Evolutionary conservation across 768 basidiomycete species (phyloP).

Genomic region (Hygrophorus pudorinus): DNA sequence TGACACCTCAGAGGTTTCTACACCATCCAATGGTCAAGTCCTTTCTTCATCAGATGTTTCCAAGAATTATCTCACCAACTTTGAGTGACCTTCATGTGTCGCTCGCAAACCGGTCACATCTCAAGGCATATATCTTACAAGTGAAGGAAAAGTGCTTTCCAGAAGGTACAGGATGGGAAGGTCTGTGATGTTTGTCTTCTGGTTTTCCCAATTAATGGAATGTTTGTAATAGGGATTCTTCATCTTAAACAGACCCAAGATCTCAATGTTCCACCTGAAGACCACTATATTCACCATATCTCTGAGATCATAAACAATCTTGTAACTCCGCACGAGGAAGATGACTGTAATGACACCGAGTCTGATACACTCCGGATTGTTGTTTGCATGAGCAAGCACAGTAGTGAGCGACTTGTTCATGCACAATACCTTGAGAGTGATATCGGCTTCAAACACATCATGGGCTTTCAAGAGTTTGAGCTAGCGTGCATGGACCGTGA

Average conservation of each 20-base stretch:
- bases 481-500: conserved; percentile 12
- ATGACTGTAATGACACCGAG: conserved; percentile 7
- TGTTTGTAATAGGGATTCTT: conserved; percentile 5
- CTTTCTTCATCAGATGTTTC: conserved; percentile 7
- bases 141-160: conserved; percentile 10
- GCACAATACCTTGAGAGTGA: conserved; percentile 17
- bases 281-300: no score
- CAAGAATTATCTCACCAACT: no score
- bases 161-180: conserved; percentile 15
- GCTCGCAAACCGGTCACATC: conserved; percentile 15
- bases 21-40: conserved; percentile 13
- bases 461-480: conserved; percentile 20
- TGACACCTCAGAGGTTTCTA: conserved; percentile 15
- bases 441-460: conserved; percentile 17
- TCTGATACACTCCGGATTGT: conserved; percentile 7
- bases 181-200: no score
- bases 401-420: conserved; percentile 10
- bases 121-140: conserved; percentile 13
- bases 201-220: background rate
- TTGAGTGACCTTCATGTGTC: no score
- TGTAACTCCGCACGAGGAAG: conserved; percentile 6
- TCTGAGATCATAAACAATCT: background rate
- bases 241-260: conserved; percentile 11
- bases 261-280: conserved; percentile 1
- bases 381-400: no score